Evolutionary conservation across 2,329 filamentous ascomycete species (phyloP), one percentile per base, ranked within the genome.

Genomic region (Septoria petroselini): DNA sequence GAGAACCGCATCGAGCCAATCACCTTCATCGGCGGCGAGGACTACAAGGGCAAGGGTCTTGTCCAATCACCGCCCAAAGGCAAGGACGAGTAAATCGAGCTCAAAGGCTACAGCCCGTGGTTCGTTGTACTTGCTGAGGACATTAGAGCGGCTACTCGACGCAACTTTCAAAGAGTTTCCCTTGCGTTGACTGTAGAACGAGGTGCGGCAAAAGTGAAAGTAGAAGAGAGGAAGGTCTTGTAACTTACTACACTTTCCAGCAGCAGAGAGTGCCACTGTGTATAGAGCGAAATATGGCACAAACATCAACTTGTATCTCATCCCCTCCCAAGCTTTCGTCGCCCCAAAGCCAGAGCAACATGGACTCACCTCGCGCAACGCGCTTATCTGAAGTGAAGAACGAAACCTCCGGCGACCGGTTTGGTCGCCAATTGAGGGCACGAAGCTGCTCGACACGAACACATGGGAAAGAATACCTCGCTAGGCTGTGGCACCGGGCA

Each of bases 1-100:
- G 77, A 77, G 69, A 87, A 94, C 82, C 86, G 85, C 67, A 78
- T 88, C 69, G 90, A 95, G 70, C 90, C 90, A 55, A 81, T 95
- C 71, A 89, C 86, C 57, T 90, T 90, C 79, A 75, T 93, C 73
- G 80, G 85, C 61, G 85, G 86, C 67, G 81, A 86, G 70, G 84
- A 82, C 64, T 95, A 94, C 77, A 74, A 73, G 58, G 89, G 89
- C 72, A 80, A 82, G 68, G 88, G 89, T 65, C 55, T 56, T 46
- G 80, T 95, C 60, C 90, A 95, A 77, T 79, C 76, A 70, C 59
- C 62, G 41, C 61, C 62, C 7, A 57, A 58, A 40, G 50, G 54
- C 43, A 61, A 61, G 52, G 58, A 53, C 39, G 46, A 59, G 52
- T 59, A 57, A 49, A 45, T 14, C n/a, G 23, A 12, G 15, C 50